Base-by-base conservation (phyloP, 352 stramenopile species). In the Phytophthora pseudosyringae region DNA sequence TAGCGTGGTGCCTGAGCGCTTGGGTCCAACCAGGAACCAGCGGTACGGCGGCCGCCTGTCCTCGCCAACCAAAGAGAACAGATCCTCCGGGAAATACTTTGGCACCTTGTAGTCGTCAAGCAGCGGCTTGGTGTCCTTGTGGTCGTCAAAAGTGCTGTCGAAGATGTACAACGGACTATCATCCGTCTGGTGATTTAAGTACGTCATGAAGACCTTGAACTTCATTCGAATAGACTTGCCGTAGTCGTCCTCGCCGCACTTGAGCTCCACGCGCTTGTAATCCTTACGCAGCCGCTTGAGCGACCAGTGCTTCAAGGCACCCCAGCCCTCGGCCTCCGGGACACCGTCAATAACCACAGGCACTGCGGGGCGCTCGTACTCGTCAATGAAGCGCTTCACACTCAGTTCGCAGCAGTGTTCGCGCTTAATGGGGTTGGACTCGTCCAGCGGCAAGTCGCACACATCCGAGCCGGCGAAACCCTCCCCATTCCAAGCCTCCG, bases 81-180 rank as follows among this genome's bases (percentile, higher is more conserved):
- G 81, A 44, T 95, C 87, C 43, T 94, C 81, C 0, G 73, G 67
- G 40, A 96, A 94, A 63, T 96, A 97, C 29, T 74, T 75, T 1
- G 88, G 88, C 21, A 95, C 84, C 0, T 69, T 76, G 69, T 95
- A 97, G 64, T 95, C 89, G 3, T 72, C 61, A 2, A 94, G 67
- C 38, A 94, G 68, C 33, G 78, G 75, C 52, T 94, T 93, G 28
- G 85, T 94, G 46, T 91, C 84, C 36, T 79, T 64, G 64, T 95
- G 68, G 76, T 91, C 64, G 76, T 94, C 90, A 67, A 98, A 98
- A 3, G 84, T 91, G 69, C 93, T 96, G 88, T 99, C 97, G 64
- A 99, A 99, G n/a, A 99, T 87, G 76, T 99, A 99, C 26, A 99
- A 65, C 32, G 96, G 97, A 36, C 88, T 91, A 59, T 98, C 89